Evolutionary conservation across 1,284 basidiomycete genomes (phyloP), one percentile per base, ranked within the genome.

Genomic region (Puccinia hordei): DNA sequence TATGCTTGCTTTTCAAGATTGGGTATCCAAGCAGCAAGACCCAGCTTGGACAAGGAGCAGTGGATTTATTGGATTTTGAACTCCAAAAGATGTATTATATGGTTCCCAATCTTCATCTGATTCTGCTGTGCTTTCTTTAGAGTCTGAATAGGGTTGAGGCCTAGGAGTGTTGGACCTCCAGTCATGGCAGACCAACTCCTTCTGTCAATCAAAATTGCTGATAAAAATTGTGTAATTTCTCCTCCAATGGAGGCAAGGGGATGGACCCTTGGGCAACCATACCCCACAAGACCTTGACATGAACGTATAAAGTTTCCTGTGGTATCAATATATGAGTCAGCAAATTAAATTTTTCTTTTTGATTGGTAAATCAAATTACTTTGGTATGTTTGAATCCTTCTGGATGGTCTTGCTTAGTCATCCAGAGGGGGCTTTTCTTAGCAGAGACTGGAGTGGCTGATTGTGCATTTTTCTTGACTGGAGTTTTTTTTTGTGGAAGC

Each of bases 281-380:
- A n/a, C n/a, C n/a, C n/a, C n/a, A n/a, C n/a, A n/a, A n/a, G n/a
- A n/a, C n/a, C n/a, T n/a, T n/a, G n/a, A n/a, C n/a, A n/a, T n/a
- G n/a, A n/a, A n/a, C n/a, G n/a, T n/a, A 49, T 22, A 78, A 71
- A 2, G 76, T 66, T 41, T 79, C 68, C 68, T 79, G 44, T 49
- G 61, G 41, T 68, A 3, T 0, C 1, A 33, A 46, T 1, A 46
- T 46, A n/a, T n/a, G 6, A 12, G n/a, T 10, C 41, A 68, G 9
- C n/a, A n/a, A n/a, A n/a, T n/a, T 30, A 27, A 19, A 49, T 71
- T 1, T 22, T 33, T 24, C 10, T 5, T 13, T 22, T 22, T 2
- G 10, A 17, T 5, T 2, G 38, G 38, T 10, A 8, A 15, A 19
- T 38, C 12, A n/a, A 72, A 24, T 19, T 27, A 72, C 69, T 19